These are phyloP conservation scores for Solanum lycopersicoides DNA, from an alignment of 257 asterid species.

Conservation along the genomic window DNA sequence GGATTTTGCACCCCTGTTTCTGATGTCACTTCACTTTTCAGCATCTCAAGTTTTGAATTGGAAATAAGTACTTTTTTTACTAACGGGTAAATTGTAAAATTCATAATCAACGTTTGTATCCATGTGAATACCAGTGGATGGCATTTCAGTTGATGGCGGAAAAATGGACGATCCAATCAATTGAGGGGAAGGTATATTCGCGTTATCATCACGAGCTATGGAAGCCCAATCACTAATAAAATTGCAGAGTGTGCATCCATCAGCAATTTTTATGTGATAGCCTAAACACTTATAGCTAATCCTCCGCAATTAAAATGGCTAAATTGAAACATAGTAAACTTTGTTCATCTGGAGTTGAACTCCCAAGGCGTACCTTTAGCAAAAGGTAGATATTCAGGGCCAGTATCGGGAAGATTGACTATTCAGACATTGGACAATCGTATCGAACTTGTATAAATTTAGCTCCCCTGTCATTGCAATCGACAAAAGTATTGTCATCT, in stretches of 20 bases:
- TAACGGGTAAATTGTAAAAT: neutral
- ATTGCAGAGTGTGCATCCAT: neutral
- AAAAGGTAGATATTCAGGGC: neutral
- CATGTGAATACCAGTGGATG: neutral
- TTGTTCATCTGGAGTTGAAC: neutral
- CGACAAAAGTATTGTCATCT: neutral
- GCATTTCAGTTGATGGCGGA: neutral
- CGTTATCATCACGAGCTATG: neutral
- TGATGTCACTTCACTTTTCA: neutral
- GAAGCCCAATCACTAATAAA: neutral
- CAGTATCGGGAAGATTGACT: neutral
- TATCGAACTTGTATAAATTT: neutral
- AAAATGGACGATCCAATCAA: neutral
- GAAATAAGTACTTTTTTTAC: neutral
- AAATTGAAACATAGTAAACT: neutral
- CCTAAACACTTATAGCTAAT: neutral
- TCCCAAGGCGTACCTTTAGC: neutral
- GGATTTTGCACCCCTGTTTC: neutral
- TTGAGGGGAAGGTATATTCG: neutral
- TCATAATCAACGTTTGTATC: neutral
- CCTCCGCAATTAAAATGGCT: conserved; percentile 4
- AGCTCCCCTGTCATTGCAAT: neutral
- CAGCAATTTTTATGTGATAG: neutral
- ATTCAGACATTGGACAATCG: neutral
- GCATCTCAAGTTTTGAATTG: neutral